Percentiles rank a stretch among this genome's conserved stretches.
These are phyloP conservation scores for Fraxinus sp. DNA, from an alignment of 305 asterid species.

Conservation along the genomic window DNA sequence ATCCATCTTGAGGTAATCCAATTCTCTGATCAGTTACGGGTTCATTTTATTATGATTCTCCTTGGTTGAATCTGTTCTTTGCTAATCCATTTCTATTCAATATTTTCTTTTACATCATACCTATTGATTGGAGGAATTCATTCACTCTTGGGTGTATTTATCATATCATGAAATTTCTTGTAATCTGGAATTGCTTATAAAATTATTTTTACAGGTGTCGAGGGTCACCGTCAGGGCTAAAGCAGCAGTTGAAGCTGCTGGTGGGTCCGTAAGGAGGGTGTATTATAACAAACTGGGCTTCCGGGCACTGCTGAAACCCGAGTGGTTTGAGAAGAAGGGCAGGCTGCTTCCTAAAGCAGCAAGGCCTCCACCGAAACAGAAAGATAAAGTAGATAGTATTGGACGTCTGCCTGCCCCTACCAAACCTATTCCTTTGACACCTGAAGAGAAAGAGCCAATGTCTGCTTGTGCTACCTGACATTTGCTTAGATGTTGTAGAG, in stretches of 20 bases:
- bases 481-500: constrained; percentile 11
- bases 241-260: constrained; percentile 90
- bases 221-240: constrained; percentile 91
- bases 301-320: constrained; percentile 82
- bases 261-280: constrained; percentile 89
- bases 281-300: constrained; percentile 84
- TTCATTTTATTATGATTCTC: background rate
- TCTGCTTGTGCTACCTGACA: constrained; percentile 35
- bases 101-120: background rate
- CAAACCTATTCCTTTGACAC: constrained; percentile 70
- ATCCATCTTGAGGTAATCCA: constrained; percentile 84
- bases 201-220: constrained; percentile 52
- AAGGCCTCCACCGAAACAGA: constrained; percentile 88
- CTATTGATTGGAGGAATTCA: background rate
- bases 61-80: background rate
- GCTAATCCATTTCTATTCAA: background rate
- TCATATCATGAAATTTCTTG: background rate
- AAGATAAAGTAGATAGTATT: constrained; percentile 78
- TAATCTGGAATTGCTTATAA: background rate
- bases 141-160: background rate
- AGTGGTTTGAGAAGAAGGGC: constrained; percentile 96
- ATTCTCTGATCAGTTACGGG: background rate
- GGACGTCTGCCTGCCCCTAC: constrained; percentile 96
- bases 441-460: constrained; percentile 48
- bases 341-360: constrained; percentile 88